Evolutionary conservation across 306 rosid genomes (phyloP).

Genomic region (Rubus parviflorus): DNA sequence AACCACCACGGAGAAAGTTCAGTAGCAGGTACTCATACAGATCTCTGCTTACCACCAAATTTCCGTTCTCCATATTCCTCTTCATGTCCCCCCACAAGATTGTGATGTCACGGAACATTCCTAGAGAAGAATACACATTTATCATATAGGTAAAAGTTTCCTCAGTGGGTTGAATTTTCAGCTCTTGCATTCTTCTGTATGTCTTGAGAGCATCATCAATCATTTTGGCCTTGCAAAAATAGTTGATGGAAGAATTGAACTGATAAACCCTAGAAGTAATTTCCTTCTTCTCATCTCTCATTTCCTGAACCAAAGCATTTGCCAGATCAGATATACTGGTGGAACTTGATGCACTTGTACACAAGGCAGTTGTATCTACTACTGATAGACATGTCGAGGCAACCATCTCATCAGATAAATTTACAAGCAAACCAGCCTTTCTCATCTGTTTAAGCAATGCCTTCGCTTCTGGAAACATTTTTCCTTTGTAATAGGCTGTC

Average conservation of each 20-base stretch:
- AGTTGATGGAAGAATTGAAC: constrained; percentile 71
- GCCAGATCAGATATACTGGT: constrained; percentile 37
- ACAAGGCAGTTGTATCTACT: background rate
- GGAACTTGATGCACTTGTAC: constrained; percentile 20
- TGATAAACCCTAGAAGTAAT: constrained; percentile 42
- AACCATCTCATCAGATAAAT: constrained; percentile 40
- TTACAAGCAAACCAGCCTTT: constrained; percentile 30
- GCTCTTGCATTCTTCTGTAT: constrained; percentile 66
- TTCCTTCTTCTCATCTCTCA: constrained; percentile 34
- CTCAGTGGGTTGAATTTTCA: constrained; percentile 52
- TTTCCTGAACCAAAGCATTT: constrained; percentile 49
- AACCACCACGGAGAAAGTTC: constrained; percentile 75
- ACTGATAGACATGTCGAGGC: constrained; percentile 22
- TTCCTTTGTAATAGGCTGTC: constrained; percentile 54
- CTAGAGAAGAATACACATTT: constrained; percentile 59
- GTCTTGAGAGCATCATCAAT: constrained; percentile 64
- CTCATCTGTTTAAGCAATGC: constrained; percentile 68
- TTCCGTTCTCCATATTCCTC: constrained; percentile 52
- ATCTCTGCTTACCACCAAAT: constrained; percentile 50
- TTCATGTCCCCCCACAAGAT: constrained; percentile 88
- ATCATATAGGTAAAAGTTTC: constrained; percentile 58
- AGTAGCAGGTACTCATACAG: constrained; percentile 64
- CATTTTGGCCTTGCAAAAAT: constrained; percentile 87
- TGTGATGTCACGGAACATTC: constrained; percentile 69
- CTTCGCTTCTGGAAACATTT: constrained; percentile 67